Base-by-base conservation (phyloP, 306 rosid species). In the Lathyrus aphaca region DNA sequence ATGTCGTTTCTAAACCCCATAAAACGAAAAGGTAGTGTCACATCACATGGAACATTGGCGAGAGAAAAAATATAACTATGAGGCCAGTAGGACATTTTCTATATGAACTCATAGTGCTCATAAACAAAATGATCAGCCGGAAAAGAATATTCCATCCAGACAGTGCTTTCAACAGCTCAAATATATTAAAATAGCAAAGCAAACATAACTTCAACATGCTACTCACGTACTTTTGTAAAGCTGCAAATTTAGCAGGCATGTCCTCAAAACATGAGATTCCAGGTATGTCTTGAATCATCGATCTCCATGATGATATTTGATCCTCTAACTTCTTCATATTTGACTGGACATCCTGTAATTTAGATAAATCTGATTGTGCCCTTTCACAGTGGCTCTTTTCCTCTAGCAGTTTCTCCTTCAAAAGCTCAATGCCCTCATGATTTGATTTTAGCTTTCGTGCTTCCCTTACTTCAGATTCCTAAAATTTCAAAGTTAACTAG, bases 381-480 rank as follows among this genome's bases (percentile, higher is more conserved):
- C 86, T 87, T 87, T 90, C 97, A 64, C 85, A 72, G 53, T 83
- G 82, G 75, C 75, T 48, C 73, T 85, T 94, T 77, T 90, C 97
- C 77, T 90, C 96, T 80, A 78, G 72, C 57, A 94, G 70, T 77
- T 90, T 90, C 82, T 90, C 98, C 79, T 86, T 87, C 81, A 94
- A 81, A 74, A 94, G 80, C 64, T 80, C 93, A 77, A 87, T 45
- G 64, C 83, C 80, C 72, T 91, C 96, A 59, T 82, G 88, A 68
- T 88, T 87, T 43, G 86, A 85, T 85, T 76, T 94, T 74, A 94
- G 79, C 84, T 87, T 94, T 75, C 87, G 84, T 42, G 98, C 97
- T 87, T 86, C 97, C 83, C 86, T 90, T 68, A 90, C 97, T 80
- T 90, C 98, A 77, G 95, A 79, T 74, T 94, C 98, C 98, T 94